These are phyloP conservation scores for Termitomyces heimii DNA, from an alignment of 768 basidiomycete species.

Conservation along the genomic window DNA sequence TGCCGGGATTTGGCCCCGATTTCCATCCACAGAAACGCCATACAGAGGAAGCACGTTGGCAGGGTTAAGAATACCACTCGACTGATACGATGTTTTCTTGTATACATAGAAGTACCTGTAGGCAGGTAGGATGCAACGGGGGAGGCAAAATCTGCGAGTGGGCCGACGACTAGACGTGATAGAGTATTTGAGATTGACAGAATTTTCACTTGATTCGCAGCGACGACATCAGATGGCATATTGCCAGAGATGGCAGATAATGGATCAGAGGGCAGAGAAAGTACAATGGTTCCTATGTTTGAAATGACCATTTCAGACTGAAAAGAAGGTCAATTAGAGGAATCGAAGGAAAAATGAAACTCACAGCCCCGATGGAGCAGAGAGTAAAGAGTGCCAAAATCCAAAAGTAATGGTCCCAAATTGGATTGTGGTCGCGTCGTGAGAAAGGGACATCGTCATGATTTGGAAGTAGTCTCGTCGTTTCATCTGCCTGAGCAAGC, in stretches of 20 bases:
- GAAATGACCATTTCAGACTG: constrained; percentile 81
- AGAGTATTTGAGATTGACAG: constrained; percentile 68
- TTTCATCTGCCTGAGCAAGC: constrained; percentile 18
- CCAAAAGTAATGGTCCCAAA: constrained; percentile 62
- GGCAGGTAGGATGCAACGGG: constrained; percentile 46
- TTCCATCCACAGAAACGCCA: constrained; percentile 53
- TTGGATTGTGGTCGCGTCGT: constrained; percentile 29
- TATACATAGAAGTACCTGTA: constrained; percentile 26
- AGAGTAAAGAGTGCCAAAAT: constrained; percentile 44
- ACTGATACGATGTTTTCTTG: constrained; percentile 51
- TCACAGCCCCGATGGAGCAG: constrained; percentile 62
- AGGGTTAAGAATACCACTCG: constrained; percentile 54
- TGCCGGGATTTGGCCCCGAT: constrained; percentile 40
- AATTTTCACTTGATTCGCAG: constrained; percentile 62
- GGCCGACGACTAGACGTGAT: constrained; percentile 62
- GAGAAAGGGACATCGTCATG: background rate
- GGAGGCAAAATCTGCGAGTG: constrained; percentile 67
- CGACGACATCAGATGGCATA: constrained; percentile 27
- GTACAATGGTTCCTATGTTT: constrained; percentile 72
- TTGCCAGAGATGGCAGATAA: constrained; percentile 7
- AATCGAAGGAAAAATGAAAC: constrained; percentile 20
- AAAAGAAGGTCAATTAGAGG: background rate
- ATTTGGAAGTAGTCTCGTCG: constrained; percentile 23
- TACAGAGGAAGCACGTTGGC: constrained; percentile 40
- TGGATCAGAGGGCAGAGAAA: constrained; percentile 46